These are phyloP conservation scores for Saccharomycopsis lassenensis DNA, from an alignment of 805 yeast species.

Conservation along the genomic window DNA sequence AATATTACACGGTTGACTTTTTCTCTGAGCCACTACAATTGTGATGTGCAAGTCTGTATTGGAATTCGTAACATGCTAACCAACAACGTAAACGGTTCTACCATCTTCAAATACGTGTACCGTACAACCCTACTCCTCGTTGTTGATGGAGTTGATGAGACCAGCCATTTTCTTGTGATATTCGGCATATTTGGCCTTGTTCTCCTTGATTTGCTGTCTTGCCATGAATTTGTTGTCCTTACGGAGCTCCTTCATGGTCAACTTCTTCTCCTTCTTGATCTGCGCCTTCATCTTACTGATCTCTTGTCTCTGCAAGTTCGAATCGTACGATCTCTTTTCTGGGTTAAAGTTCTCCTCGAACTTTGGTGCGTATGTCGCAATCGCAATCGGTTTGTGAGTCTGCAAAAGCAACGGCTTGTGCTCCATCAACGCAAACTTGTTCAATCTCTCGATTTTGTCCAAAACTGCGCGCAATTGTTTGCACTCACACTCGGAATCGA, in stretches of 20 bases:
- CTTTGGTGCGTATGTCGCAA: slow-evolving; percentile 78
- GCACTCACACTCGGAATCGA: too few relatives aligned
- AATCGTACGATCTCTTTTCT: slow-evolving; percentile 84
- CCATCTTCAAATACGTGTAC: too few relatives aligned
- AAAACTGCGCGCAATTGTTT: slow-evolving; percentile 26
- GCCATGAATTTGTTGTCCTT: slow-evolving; percentile 81
- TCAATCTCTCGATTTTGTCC: slow-evolving; percentile 38
- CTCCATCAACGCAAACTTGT: slow-evolving; percentile 35
- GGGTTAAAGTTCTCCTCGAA: slow-evolving; percentile 95
- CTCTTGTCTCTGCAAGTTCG: slow-evolving; percentile 73
- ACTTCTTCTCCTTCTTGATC: slow-evolving; percentile 85
- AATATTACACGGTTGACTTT: too few relatives aligned
- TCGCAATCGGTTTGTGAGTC: slow-evolving; percentile 72
- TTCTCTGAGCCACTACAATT: too few relatives aligned
- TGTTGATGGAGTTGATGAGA: slow-evolving; percentile 75
- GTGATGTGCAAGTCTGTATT: too few relatives aligned
- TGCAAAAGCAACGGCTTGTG: slow-evolving; percentile 72
- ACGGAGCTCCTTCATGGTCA: slow-evolving; percentile 80
- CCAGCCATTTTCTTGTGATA: slow-evolving; percentile 87
- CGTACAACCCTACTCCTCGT: too few relatives aligned
- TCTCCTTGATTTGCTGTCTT: slow-evolving; percentile 69
- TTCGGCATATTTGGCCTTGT: slow-evolving; percentile 61
- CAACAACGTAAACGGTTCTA: too few relatives aligned
- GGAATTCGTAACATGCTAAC: too few relatives aligned
- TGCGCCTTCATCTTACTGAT: slow-evolving; percentile 71